Evolutionary conservation across 176 grass and related monocot species (phyloP).

Genomic region (Musa itinerans): DNA sequence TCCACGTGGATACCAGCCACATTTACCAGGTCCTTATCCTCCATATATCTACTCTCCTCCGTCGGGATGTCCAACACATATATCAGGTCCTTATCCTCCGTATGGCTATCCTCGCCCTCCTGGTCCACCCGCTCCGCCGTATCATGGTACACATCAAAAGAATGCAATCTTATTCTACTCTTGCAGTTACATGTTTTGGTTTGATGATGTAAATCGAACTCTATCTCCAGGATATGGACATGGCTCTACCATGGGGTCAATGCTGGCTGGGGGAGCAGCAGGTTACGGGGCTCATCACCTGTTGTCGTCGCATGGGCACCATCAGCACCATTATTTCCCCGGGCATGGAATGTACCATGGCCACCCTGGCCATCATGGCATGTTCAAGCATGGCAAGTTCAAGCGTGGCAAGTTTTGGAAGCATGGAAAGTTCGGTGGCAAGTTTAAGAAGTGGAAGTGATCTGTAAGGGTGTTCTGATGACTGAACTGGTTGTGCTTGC

Average conservation of each 20-base stretch:
- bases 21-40: background rate
- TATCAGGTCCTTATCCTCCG: too few species aligned
- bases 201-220: background rate
- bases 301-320: slow-evolving; percentile 15
- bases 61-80: slow-evolving; percentile 2
- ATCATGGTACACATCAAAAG: slow-evolving; percentile 12
- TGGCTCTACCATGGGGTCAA: slow-evolving; percentile 14
- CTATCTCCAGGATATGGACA: slow-evolving; percentile 26
- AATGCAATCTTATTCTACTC: background rate
- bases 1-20: background rate
- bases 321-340: background rate
- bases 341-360: slow-evolving; percentile 18
- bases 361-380: slow-evolving; percentile 10
- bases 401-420: slow-evolving; percentile 11
- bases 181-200: background rate
- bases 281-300: slow-evolving; percentile 33
- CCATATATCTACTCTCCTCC: background rate
- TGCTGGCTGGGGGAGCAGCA: slow-evolving; percentile 21
- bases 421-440: slow-evolving; percentile 17
- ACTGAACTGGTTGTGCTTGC: background rate
- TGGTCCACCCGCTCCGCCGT: background rate
- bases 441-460: slow-evolving; percentile 27
- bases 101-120: background rate
- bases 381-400: slow-evolving; percentile 17
- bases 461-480: background rate